Evolutionary conservation across 192 early-diverging fungal genomes (phyloP), one percentile per base, ranked within the genome.

Genomic region (Backusella morwellensis): DNA sequence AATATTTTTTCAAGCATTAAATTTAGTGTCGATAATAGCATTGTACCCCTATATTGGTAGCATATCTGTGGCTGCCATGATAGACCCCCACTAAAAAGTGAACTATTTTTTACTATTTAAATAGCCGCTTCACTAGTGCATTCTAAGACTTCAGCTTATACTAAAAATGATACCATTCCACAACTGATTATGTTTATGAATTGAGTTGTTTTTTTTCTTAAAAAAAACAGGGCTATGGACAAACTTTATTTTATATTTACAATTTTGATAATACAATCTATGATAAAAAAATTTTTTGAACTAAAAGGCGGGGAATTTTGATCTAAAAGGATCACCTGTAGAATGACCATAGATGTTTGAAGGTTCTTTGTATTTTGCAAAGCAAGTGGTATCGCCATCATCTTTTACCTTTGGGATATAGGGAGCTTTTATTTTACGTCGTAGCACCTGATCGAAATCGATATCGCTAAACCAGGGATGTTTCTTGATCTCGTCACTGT

Each of bases 401-500:
- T 80, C 76, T 34, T 83, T 81, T 42, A 85, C 77, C 38, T 76
- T 74, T 12, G 89, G 89, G 35, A 88, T 81, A 77, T 84, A 84
- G 0, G 89, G 89, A 17, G 88, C 85, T n/a, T 79, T 76, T 54
- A 84, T 81, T 72, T 85, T 63, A 26, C 86, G 75, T 73, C 82
- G 52, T 12, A 80, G 50, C 9, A 90, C 77, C 63, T 86, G 76
- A 35, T 84, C 77, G 90, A 91, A 78, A 80, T 89, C 83, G 4
- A 84, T 40, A 44, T 75, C 78, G 0, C 68, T 74, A 42, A 97
- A 97, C 95, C 94, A 97, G 75, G 89, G 83, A 78, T 97, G 95
- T n/a, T 85, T 79, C 75, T 94, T 95, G 77, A 97, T 88, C 76
- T 97, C 93, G 54, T 93, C 78, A 73, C 95, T 95, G 32, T 93